Evolutionary conservation across 2,329 filamentous ascomycete genomes (phyloP), one percentile per base, ranked within the genome.

Genomic region (Xylaria sp.): DNA sequence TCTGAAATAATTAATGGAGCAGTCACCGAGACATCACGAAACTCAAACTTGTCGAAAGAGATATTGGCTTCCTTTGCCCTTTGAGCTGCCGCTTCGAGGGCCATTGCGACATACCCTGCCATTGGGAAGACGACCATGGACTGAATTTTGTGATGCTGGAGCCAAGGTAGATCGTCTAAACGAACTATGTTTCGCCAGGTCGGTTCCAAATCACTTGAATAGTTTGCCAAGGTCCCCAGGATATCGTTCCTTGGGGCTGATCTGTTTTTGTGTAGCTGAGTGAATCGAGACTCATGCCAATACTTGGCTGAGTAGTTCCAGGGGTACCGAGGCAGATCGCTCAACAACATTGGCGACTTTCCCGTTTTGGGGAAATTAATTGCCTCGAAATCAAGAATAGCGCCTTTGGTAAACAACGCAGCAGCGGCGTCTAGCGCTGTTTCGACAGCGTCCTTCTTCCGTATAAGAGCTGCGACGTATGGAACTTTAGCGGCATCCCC

Each of bases 71-170:
- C 65, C 7, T 66, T 63, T 1, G 78, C 79, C 57, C 74, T 75
- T 74, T 84, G 84, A 1, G 76, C 73, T 8, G 80, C 81, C 1
- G 85, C 85, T 71, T 87, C 85, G 0, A 86, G 71, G 0, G 81
- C 84, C 83, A 89, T 86, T 34, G 83, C 81, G 3, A 88, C 75
- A 62, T 84, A 86, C 2, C 85, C 88, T 1, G 86, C 82, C 44
- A 87, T 81, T 34, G 88, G 87, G 74, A 87, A 89, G 41, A 88
- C 83, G 2, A 82, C 84, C 37, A 88, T 77, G 12, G 84, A 86
- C 72, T 90, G 87, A 77, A 90, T 85, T 65, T 80, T 80, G 78
- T 90, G 89, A 72, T 89, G 85, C 54, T 85, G 82, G 6, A 89
- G 80, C 81, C 89, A 91, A 1, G 90, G 86, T 0, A 86, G 73